Conservation (phyloP, 192 early-diverging fungal species). For the Mortierella hygrophila region DNA sequence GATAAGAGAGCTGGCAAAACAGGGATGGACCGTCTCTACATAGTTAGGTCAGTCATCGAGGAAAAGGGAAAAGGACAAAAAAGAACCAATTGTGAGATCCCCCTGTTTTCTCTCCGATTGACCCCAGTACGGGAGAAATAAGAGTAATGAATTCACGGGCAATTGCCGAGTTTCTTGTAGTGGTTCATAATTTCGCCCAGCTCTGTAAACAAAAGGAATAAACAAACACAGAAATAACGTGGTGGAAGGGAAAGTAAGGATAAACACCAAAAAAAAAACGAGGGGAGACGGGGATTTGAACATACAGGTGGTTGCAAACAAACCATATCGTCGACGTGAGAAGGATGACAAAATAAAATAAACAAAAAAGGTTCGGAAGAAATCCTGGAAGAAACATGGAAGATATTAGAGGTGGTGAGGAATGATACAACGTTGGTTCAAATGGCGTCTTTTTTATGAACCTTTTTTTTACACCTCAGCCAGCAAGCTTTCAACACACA, state of each 20-base stretch:
- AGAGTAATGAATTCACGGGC: not conserved
- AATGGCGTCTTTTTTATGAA: conserved; percentile 5
- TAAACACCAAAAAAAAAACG: not conserved
- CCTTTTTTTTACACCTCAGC: not conserved
- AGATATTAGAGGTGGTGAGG: not conserved
- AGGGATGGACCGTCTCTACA: not conserved
- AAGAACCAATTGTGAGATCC: not conserved
- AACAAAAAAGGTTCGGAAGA: not conserved
- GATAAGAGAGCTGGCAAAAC: not conserved
- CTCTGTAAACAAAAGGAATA: not conserved
- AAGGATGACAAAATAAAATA: not conserved
- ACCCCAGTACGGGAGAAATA: not conserved
- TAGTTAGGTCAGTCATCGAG: not conserved
- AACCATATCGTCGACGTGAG: not conserved
- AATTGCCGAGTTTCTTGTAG: not conserved
- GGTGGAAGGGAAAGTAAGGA: not conserved
- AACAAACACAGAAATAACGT: not conserved
- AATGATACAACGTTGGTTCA: not conserved
- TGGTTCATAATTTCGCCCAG: not conserved
- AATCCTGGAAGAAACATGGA: not conserved
- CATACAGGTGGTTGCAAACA: not conserved
- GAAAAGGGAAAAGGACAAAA: not conserved
- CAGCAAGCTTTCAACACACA: not conserved
- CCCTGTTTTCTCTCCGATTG: not conserved
- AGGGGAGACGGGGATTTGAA: not conserved